Evolutionary conservation across 345 rosid species (phyloP), one percentile per base, ranked within the genome.

Genomic region (Eucalyptus sp.): DNA sequence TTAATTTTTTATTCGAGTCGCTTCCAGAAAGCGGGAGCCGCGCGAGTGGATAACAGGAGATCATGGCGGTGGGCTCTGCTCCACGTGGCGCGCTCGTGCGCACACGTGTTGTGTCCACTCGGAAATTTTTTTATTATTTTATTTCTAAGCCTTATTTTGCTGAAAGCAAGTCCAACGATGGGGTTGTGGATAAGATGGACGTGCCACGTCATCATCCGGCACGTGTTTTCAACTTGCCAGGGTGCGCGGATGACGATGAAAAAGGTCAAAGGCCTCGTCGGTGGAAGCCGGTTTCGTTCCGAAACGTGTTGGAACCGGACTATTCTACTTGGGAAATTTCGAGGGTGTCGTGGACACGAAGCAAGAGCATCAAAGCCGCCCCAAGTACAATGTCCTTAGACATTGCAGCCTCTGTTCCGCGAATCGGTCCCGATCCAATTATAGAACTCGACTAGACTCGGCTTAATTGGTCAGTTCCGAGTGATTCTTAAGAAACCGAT

Each of bases 181-280:
- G 50, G 3, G 88, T 50, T 80, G 79, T 60, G 90, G 90, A 90
- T 86, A 90, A 88, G 91, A 50, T 10, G 86, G 18, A 88, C 5
- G 41, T 50, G 90, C 87, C 91, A 81, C 79, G 66, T 88, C 88
- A 86, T 20, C 29, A 3, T 46, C 1, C 33, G 12, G 16, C 76
- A 13, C 8, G 10, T 3, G 10, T 14, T n/a, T 29, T 13, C 31
- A 4, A 13, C 7, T 15, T 8, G 33, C 66, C 76, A 8, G 7
- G 5, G 80, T n/a, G 80, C 24, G 43, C 44, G 22, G 79, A 64
- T 64, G 80, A 1, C 7, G 22, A 17, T 33, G 10, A 3, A 7
- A 31, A 16, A 16, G 10, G 79, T 37, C 18, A 17, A 12, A 4
- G 43, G 33, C 5, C 17, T 13, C 71, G 71, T n/a, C 3, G 18